phyloP scores from a whole-genome alignment of 495 filamentous ascomycete species.

The Penicillium crystallinum region DNA sequence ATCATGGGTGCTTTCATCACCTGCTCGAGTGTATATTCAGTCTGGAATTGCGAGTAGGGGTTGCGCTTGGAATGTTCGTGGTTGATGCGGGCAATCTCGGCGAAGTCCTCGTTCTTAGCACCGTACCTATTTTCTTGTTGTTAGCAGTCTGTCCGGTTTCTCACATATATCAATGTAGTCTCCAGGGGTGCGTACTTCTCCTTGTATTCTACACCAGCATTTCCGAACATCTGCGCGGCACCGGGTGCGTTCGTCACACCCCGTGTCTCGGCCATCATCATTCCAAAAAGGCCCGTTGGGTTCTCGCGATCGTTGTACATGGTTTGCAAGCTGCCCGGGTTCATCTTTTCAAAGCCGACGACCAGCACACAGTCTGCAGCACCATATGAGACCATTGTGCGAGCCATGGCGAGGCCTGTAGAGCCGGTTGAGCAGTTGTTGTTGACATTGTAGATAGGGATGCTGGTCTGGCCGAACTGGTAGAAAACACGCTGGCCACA shows the following conservation, averaged over 20 bases:
- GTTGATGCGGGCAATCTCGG: constrained; percentile 91
- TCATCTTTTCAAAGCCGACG: constrained; percentile 98
- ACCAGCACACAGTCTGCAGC: constrained; percentile 83
- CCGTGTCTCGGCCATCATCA: constrained; percentile 78
- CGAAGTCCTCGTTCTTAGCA: constrained; percentile 82
- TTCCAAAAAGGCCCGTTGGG: constrained; percentile 63
- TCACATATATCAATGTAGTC: not conserved
- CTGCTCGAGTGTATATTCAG: constrained; percentile 85
- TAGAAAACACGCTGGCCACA: constrained; percentile 97
- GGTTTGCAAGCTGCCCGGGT: constrained; percentile 72
- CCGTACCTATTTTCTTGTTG: constrained; percentile 56
- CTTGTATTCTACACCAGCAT: constrained; percentile 92
- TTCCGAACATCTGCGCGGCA: constrained; percentile 92
- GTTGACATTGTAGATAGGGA: constrained; percentile 96
- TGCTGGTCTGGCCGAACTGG: constrained; percentile 95
- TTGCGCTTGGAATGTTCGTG: constrained; percentile 87
- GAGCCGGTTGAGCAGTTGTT: constrained; percentile 96
- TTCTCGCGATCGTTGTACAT: constrained; percentile 76
- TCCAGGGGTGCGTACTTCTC: constrained; percentile 59
- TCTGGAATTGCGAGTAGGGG: constrained; percentile 94
- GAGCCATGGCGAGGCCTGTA: constrained; percentile 80
- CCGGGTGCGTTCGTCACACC: constrained; percentile 76
- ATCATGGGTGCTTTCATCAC: constrained; percentile 73
- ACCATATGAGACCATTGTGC: constrained; percentile 73
- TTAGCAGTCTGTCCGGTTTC: constrained; percentile 2